Conservation (phyloP, 176 grass and related monocot genomes). For the Oryza glumipatula region DNA sequence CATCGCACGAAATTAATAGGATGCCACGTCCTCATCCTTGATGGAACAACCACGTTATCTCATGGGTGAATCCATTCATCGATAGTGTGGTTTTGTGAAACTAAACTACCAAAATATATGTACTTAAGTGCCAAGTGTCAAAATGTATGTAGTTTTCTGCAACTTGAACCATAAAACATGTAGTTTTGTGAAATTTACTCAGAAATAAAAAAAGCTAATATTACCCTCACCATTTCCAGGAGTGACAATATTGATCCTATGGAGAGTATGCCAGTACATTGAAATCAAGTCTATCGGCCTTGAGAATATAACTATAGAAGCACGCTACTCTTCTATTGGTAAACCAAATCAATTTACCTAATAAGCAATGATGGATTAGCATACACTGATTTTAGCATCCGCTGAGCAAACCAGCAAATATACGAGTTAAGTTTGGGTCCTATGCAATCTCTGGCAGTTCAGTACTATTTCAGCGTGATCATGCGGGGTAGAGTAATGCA, state of each 20-base stretch:
- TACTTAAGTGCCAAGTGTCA: too few species aligned
- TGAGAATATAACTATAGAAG: not conserved
- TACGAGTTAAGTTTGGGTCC: not conserved
- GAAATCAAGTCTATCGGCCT: not conserved
- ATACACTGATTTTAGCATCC: not conserved
- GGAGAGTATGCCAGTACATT: not conserved
- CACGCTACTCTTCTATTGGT: not conserved
- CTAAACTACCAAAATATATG: too few species aligned
- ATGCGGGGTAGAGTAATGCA: not conserved
- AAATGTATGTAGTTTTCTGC: too few species aligned
- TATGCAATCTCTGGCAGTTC: not conserved
- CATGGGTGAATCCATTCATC: too few species aligned
- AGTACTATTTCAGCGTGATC: slow-evolving; percentile 1
- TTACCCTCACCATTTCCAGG: not conserved
- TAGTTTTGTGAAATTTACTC: too few species aligned
- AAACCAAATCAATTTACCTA: not conserved
- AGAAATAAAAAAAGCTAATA: not conserved
- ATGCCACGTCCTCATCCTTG: too few species aligned
- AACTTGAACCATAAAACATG: too few species aligned
- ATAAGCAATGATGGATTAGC: not conserved
- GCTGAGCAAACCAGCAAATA: not conserved
- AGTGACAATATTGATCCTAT: not conserved
- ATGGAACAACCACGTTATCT: too few species aligned
- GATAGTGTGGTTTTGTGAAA: too few species aligned
- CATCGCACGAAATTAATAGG: too few species aligned